Percentiles rank a stretch among this genome's conserved stretches.
phyloP scores from a whole-genome alignment of 2,329 filamentous ascomycete genomes.

The Xylaria sp. region DNA sequence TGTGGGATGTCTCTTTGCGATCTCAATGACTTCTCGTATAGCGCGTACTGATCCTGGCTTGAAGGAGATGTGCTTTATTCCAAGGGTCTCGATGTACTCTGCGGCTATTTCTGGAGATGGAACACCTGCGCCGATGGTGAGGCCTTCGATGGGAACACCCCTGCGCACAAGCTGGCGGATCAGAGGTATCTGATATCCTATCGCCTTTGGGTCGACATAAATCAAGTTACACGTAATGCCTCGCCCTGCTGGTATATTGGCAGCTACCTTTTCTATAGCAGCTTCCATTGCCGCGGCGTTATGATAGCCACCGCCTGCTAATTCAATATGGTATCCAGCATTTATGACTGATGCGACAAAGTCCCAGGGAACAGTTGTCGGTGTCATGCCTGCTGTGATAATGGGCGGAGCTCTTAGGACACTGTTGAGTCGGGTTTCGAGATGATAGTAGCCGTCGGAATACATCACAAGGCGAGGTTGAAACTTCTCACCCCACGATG shows the following conservation, averaged over 20 bases:
- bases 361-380: slow-evolving; percentile 87
- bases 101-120: slow-evolving; percentile 92
- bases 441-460: slow-evolving; percentile 85
- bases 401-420: slow-evolving; percentile 85
- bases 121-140: slow-evolving; percentile 92
- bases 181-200: slow-evolving; percentile 92
- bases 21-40: slow-evolving; percentile 89
- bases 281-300: slow-evolving; percentile 82
- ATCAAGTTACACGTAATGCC: slow-evolving; percentile 92
- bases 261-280: slow-evolving; percentile 87
- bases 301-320: slow-evolving; percentile 91
- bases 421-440: slow-evolving; percentile 96
- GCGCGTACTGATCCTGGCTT: slow-evolving; percentile 91
- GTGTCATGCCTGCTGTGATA: slow-evolving; percentile 94
- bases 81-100: slow-evolving; percentile 91
- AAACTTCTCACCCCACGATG: slow-evolving; percentile 97
- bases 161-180: slow-evolving; percentile 82
- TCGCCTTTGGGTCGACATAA: slow-evolving; percentile 88
- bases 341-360: slow-evolving; percentile 94
- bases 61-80: slow-evolving; percentile 92
- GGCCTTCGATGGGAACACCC: slow-evolving; percentile 88
- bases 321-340: slow-evolving; percentile 90
- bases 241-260: slow-evolving; percentile 82
- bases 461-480: slow-evolving; percentile 92
- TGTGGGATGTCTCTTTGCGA: slow-evolving; percentile 87